Percentiles rank a stretch among this genome's conserved stretches.
These are phyloP conservation scores for Huntiella savannae DNA, from an alignment of 2,329 filamentous ascomycete genomes.

Conservation along the genomic window DNA sequence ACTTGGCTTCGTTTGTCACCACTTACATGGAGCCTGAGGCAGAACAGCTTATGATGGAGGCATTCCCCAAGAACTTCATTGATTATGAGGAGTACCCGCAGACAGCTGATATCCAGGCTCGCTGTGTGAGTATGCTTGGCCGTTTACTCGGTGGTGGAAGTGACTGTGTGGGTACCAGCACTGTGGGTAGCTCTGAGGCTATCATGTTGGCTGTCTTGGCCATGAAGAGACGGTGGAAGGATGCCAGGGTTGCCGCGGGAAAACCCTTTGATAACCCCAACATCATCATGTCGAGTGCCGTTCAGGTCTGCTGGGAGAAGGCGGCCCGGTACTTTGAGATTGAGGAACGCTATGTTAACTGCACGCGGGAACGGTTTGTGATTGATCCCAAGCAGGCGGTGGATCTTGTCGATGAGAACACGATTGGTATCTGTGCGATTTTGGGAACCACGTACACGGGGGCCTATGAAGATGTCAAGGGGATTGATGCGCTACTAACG, in stretches of 20 bases:
- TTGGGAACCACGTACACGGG: conserved; percentile 77
- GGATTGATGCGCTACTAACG: conserved; percentile 70
- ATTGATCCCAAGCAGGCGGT: conserved; percentile 45
- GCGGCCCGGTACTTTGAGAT: conserved; percentile 77
- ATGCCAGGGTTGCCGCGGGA: conserved; percentile 63
- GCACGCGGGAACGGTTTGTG: conserved; percentile 40
- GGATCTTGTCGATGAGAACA: conserved; percentile 44
- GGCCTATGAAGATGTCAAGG: conserved; percentile 86
- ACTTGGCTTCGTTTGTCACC: conserved; percentile 79
- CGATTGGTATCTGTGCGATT: conserved; percentile 82
- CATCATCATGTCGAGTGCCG: conserved; percentile 81
- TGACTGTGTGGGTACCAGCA: conserved; percentile 68
- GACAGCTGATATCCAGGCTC: conserved; percentile 72
- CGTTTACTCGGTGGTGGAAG: conserved; percentile 58
- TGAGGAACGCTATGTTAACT: conserved; percentile 65
- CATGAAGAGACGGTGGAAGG: conserved; percentile 92
- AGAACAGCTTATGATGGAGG: conserved; percentile 85
- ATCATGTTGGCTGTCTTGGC: conserved; percentile 70
- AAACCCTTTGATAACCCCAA: conserved; percentile 70
- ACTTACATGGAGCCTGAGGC: conserved; percentile 97
- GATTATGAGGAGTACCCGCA: conserved; percentile 75
- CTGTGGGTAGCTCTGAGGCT: conserved; percentile 75
- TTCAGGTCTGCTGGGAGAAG: conserved; percentile 97
- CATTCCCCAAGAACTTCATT: conserved; percentile 90
- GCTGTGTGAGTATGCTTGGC: conserved; percentile 81